Percentiles rank a stretch among this genome's conserved stretches.
Conservation (phyloP, 2,329 filamentous ascomycete genomes). For the Ophiognomonia clavigignenti-juglandacearum region DNA sequence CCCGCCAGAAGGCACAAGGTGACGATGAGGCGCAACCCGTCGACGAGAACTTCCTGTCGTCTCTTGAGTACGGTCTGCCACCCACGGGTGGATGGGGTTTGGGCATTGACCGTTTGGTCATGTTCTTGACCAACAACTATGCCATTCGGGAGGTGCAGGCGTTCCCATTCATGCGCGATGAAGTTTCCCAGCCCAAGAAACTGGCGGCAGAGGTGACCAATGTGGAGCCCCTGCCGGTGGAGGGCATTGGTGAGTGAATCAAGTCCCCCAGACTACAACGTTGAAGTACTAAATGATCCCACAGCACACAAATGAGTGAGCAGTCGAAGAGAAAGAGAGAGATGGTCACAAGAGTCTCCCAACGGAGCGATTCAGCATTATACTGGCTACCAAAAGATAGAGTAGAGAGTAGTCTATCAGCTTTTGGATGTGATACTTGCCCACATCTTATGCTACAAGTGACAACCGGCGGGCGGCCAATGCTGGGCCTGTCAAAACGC, state of each 20-base stretch:
- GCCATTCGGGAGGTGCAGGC: conserved; percentile 93
- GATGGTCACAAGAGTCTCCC: neutral
- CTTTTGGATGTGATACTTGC: neutral
- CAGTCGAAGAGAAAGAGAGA: conserved; percentile 1
- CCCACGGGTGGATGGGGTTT: conserved; percentile 96
- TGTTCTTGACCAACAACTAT: conserved; percentile 96
- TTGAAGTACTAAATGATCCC: neutral
- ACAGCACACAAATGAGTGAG: conserved; percentile 15
- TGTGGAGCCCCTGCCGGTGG: conserved; percentile 28
- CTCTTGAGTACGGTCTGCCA: conserved; percentile 65
- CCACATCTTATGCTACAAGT: neutral
- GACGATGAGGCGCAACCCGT: conserved; percentile 96
- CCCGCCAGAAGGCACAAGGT: conserved; percentile 89
- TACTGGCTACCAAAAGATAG: neutral
- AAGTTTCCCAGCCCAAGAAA: conserved; percentile 48
- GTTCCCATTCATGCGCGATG: conserved; percentile 98
- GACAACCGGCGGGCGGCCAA: neutral
- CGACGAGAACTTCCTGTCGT: conserved; percentile 64
- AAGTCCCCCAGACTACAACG: neutral
- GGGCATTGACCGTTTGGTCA: conserved; percentile 89
- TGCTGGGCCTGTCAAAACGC: neutral
- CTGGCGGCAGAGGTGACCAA: conserved; percentile 30
- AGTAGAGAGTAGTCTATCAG: conserved; percentile 2
- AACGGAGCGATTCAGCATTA: neutral
- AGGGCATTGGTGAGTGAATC: conserved; percentile 29